These are phyloP conservation scores for Albugo candida DNA, from an alignment of 352 stramenopile genomes.

Conservation along the genomic window DNA sequence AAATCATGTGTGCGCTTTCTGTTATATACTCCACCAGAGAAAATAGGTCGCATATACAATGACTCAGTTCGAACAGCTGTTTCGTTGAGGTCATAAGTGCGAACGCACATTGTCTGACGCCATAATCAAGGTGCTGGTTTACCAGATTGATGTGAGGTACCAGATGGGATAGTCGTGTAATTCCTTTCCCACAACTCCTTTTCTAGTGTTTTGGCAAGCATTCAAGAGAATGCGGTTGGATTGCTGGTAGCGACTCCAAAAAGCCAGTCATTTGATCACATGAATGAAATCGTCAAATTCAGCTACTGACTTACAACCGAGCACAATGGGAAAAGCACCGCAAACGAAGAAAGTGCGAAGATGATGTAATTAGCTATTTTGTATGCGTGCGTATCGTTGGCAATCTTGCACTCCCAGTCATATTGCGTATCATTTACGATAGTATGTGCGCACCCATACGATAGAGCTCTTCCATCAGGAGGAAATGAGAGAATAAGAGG, in stretches of 20 bases:
- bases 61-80: slow-evolving; percentile 17
- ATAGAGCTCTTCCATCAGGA: no score
- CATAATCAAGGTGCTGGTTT: slow-evolving; percentile 27
- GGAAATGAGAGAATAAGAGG: no score
- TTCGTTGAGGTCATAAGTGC: slow-evolving; percentile 17
- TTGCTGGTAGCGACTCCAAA: not conserved
- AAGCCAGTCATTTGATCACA: not conserved
- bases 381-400: slow-evolving; percentile 17
- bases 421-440: slow-evolving; percentile 24
- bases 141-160: slow-evolving; percentile 15
- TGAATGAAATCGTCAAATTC: not conserved
- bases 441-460: slow-evolving; percentile 24
- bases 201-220: not conserved
- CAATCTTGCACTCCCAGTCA: slow-evolving; percentile 20
- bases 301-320: slow-evolving; percentile 4
- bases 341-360: slow-evolving; percentile 4
- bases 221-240: not conserved
- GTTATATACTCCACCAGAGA: slow-evolving; percentile 21
- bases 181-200: slow-evolving; percentile 13
- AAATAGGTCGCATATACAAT: slow-evolving; percentile 33
- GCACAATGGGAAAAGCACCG: slow-evolving; percentile 9
- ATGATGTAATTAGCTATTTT: slow-evolving; percentile 17
- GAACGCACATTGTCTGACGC: slow-evolving; percentile 23
- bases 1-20: slow-evolving; percentile 24
- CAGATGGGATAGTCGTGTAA: slow-evolving; percentile 15